Evolutionary conservation across 2,329 filamentous ascomycete species (phyloP).

Genomic region (Pseudomassariella vexata): DNA sequence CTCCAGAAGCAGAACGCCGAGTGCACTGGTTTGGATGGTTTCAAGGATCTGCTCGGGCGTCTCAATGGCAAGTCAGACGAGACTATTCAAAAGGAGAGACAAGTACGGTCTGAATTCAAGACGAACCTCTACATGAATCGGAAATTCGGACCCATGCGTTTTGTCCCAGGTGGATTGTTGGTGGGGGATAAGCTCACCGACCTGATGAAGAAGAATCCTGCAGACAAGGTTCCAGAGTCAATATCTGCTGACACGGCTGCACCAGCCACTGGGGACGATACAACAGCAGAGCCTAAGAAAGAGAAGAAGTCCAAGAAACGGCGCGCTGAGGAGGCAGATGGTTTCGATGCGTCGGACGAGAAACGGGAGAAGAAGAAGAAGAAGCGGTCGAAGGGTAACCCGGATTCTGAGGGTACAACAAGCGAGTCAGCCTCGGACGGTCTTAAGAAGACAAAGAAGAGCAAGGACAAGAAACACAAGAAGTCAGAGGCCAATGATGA

Average conservation of each 20-base stretch:
- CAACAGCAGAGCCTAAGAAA: constrained; percentile 27
- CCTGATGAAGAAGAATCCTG: constrained; percentile 28
- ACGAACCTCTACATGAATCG: constrained; percentile 67
- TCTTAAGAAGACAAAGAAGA: constrained; percentile 25
- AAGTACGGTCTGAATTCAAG: constrained; percentile 63
- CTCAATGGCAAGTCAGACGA: constrained; percentile 81
- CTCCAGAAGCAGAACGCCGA: constrained; percentile 63
- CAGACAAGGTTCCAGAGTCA: constrained; percentile 34
- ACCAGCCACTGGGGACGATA: constrained; percentile 13
- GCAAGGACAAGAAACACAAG: constrained; percentile 17
- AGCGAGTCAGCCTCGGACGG: constrained; percentile 19
- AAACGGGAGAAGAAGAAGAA: constrained; percentile 30
- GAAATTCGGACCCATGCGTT: constrained; percentile 76
- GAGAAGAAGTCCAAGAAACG: constrained; percentile 37
- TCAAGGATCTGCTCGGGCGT: constrained; percentile 79
- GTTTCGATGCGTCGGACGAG: constrained; percentile 26
- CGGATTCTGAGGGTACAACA: constrained; percentile 10
- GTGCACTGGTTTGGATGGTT: constrained; percentile 79
- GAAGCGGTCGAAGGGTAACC: constrained; percentile 22
- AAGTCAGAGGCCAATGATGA: constrained; percentile 22
- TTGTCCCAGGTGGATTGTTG: constrained; percentile 76
- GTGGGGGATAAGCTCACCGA: constrained; percentile 52
- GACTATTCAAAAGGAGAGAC: constrained; percentile 65
- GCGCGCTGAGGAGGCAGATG: constrained; percentile 28
- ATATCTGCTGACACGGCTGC: constrained; percentile 16